phyloP scores from a whole-genome alignment of 1,284 basidiomycete species.

The Pseudozyma flocculosa region DNA sequence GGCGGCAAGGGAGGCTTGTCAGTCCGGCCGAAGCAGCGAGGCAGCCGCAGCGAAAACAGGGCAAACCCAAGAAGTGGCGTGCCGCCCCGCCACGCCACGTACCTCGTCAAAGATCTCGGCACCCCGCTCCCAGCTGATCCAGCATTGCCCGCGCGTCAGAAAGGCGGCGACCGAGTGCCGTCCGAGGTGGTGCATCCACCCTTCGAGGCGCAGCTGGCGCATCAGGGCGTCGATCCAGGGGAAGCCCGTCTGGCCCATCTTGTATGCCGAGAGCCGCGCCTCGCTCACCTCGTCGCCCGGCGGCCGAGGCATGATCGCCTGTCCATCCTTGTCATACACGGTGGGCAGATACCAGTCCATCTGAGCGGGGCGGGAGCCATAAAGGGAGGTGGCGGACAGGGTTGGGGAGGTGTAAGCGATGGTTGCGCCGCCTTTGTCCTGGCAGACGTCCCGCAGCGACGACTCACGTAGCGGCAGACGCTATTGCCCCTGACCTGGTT shows the following conservation, averaged over 20 bases:
- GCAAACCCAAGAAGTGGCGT: too few relatives aligned
- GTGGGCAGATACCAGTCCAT: conserved; percentile 62
- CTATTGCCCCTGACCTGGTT: conserved; percentile 60
- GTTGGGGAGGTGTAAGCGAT: too few relatives aligned
- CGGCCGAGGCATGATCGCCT: conserved; percentile 58
- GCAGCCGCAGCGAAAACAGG: too few relatives aligned
- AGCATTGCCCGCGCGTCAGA: conserved; percentile 64
- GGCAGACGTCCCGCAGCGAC: too few relatives aligned
- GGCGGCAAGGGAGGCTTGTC: too few relatives aligned
- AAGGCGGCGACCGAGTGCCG: conserved; percentile 65
- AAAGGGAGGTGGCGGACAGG: too few relatives aligned
- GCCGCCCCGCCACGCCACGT: conserved; percentile 23
- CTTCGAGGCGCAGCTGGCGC: conserved; percentile 61
- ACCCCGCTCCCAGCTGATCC: conserved; percentile 65
- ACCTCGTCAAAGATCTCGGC: conserved; percentile 63
- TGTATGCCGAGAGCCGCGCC: conserved; percentile 60
- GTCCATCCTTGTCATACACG: conserved; percentile 59
- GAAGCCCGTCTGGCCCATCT: conserved; percentile 62
- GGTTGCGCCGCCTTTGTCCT: too few relatives aligned
- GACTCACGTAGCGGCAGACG: conserved; percentile 55
- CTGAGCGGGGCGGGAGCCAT: too few relatives aligned
- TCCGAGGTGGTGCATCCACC: conserved; percentile 60
- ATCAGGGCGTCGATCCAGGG: conserved; percentile 63
- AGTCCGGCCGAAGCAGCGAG: too few relatives aligned
- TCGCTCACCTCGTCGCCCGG: conserved; percentile 59